Base-by-base conservation (phyloP, 2,329 filamentous ascomycete species). In the Myriosclerotinia duriaeana region DNA sequence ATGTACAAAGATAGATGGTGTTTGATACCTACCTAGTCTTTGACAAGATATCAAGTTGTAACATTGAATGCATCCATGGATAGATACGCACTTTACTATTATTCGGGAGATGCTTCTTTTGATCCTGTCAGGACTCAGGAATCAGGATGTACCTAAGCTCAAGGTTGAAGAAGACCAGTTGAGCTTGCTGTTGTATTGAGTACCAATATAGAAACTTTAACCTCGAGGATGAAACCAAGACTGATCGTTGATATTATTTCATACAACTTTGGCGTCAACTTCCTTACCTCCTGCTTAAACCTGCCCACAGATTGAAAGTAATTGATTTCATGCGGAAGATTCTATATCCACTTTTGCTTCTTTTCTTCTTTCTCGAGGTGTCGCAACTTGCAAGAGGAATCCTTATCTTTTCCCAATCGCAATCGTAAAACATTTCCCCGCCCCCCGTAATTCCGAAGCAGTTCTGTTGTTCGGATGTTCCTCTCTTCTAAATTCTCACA, bases 281-380 rank as follows among this genome's bases (percentile, higher is more conserved):
- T 56, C 36, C 26, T 20, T 5, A 42, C 54, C 17, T 56, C 36
- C 26, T 20, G 8, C 38, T 26, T 56, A 26, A 56, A 30, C 5
- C 38, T 56, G 8, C 38, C 54, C n/a, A n/a, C 9, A 56, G 11
- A 26, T 26, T n/a, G n/a, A n/a, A n/a, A n/a, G n/a, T n/a, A n/a
- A n/a, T n/a, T n/a, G n/a, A n/a, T n/a, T n/a, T n/a, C n/a, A 8
- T 55, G 53, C 4, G 26, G 4, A 40, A 56, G 46, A 50, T 14
- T 52, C 48, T 22, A 52, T 17, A 42, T 56, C 54, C 54, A 56
- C 38, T 56, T 30, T 44, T 26, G n/a, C 38, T 20, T 56, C n/a
- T 44, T 56, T 26, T 20, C n/a, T 20, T 12, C 11, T 17, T 30
- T 38, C 11, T 3, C 22, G 26, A 6, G 38, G 15, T 20, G 22